phyloP scores from a whole-genome alignment of 495 filamentous ascomycete species.

The Clohesyomyces aquaticus region DNA sequence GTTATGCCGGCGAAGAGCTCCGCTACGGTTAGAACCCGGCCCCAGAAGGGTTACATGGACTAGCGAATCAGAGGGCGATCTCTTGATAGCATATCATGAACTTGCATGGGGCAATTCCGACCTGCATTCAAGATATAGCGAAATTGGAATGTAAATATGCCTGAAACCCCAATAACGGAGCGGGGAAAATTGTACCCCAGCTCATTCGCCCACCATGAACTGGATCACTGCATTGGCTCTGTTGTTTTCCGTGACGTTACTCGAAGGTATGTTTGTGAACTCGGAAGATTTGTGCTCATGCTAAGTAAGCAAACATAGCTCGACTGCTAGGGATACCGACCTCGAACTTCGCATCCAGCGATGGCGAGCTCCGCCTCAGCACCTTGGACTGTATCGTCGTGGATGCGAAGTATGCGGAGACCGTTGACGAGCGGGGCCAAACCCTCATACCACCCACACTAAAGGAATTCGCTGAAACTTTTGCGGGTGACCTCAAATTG shows the following conservation, averaged over 20 bases:
- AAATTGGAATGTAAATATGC: neutral
- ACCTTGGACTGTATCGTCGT: constrained; percentile 45
- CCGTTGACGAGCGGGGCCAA: constrained; percentile 49
- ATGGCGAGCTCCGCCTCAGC: constrained; percentile 1
- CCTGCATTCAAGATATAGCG: too few species aligned
- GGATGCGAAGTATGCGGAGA: constrained; percentile 48
- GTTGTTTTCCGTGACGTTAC: neutral
- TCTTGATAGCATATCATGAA: neutral
- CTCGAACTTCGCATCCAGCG: neutral
- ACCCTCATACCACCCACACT: constrained; percentile 57
- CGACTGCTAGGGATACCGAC: constrained; percentile 8
- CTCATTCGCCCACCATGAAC: too few species aligned
- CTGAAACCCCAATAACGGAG: too few species aligned
- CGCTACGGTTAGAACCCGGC: neutral
- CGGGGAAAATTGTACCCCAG: too few species aligned
- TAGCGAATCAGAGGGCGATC: neutral
- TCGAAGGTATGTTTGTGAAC: neutral
- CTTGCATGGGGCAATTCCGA: too few species aligned
- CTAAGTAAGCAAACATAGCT: neutral
- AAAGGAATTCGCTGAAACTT: constrained; percentile 51
- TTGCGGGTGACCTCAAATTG: constrained; percentile 48
- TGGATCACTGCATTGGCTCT: neutral
- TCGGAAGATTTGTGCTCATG: neutral
- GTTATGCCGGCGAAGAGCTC: neutral
- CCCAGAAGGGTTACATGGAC: neutral